A percentile compares a stretch with the other conserved stretches of the same genome.
Conservation (phyloP, 139 green algal species). For the Monoraphidium neglectum region DNA sequence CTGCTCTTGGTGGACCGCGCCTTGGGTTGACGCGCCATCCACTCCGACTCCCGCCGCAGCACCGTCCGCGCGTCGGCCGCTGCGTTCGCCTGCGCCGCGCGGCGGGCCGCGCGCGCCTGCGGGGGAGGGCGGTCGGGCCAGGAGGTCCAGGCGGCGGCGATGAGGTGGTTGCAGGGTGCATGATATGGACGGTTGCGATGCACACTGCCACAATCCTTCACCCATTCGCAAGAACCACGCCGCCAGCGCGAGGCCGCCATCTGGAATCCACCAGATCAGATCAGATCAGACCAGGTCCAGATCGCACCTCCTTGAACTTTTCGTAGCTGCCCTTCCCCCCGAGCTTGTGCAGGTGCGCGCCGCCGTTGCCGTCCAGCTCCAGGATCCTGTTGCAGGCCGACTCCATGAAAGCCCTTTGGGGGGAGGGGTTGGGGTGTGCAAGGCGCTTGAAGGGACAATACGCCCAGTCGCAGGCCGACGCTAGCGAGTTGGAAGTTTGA, state of each 20-base stretch:
- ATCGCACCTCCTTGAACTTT: constrained; percentile 52
- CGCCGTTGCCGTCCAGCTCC: constrained; percentile 70
- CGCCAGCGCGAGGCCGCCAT: no score
- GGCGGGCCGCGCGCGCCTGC: constrained; percentile 51
- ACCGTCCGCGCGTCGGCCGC: constrained; percentile 61
- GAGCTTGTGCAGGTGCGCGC: constrained; percentile 62
- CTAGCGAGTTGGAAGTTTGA: no score
- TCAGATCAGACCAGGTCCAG: no score
- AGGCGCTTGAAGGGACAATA: no score
- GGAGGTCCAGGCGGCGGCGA: no score
- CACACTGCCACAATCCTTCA: no score
- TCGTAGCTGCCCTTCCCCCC: constrained; percentile 59
- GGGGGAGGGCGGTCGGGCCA: neutral
- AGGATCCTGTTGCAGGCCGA: constrained; percentile 65
- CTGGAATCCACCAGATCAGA: no score
- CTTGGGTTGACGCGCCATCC: constrained; percentile 85
- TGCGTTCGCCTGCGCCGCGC: constrained; percentile 53
- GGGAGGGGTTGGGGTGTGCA: no score
- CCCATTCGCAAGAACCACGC: no score
- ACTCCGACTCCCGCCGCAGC: constrained; percentile 75
- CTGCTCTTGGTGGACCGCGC: constrained; percentile 38
- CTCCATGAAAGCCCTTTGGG: constrained; percentile 72
- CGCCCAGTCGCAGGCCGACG: no score
- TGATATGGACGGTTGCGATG: no score
- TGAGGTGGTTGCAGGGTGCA: no score